These are phyloP conservation scores for Fraxinus nigra DNA, from an alignment of 305 asterid species.

Conservation along the genomic window DNA sequence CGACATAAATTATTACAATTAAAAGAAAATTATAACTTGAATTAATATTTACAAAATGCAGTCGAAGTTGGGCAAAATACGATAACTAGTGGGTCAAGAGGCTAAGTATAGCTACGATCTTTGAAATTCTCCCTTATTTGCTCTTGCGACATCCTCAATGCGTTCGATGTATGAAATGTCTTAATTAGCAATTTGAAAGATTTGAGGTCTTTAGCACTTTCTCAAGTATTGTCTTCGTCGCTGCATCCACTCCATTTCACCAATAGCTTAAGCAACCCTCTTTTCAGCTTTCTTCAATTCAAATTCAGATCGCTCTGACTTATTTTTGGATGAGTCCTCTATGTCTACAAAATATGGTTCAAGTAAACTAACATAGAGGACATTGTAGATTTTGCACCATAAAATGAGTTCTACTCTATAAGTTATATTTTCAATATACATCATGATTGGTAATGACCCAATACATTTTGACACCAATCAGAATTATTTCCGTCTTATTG, in stretches of 20 bases:
- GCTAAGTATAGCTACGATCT: not conserved
- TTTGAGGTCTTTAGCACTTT: not conserved
- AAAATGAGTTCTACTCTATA: not conserved
- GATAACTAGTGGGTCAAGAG: not conserved
- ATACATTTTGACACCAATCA: too few species aligned
- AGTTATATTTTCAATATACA: not conserved
- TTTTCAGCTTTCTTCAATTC: not conserved
- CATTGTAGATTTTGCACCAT: not conserved
- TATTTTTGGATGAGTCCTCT: too few species aligned
- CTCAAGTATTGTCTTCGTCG: not conserved
- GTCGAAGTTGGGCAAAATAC: not conserved
- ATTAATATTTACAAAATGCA: too few species aligned
- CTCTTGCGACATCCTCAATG: not conserved
- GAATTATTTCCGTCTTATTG: too few species aligned
- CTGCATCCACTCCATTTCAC: not conserved
- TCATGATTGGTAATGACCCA: not conserved
- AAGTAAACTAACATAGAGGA: not conserved
- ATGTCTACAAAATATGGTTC: not conserved
- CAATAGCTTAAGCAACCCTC: not conserved
- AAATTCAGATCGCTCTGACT: not conserved
- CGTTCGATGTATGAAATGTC: not conserved
- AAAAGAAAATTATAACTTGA: too few species aligned
- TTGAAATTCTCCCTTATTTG: not conserved
- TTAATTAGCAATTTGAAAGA: too few species aligned
- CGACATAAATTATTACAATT: not conserved